phyloP scores from a whole-genome alignment of 768 basidiomycete genomes.

The Rubroboletus pulcherrimus region DNA sequence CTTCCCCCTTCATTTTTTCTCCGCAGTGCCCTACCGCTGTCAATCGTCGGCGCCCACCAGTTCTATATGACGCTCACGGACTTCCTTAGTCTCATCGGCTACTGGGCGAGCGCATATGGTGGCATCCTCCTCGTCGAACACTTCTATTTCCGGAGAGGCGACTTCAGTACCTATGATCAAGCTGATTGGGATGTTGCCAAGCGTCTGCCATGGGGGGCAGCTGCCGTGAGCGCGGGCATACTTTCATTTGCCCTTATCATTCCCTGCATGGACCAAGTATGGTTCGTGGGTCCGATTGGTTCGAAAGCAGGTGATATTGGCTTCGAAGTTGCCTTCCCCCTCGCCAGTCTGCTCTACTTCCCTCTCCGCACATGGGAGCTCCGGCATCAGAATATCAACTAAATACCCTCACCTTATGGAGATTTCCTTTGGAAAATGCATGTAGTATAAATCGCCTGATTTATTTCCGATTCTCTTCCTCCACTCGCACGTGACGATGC shows the following conservation, averaged over 20 bases:
- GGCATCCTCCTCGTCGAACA: constrained; percentile 66
- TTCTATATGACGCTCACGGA: constrained; percentile 65
- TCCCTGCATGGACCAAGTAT: constrained; percentile 67
- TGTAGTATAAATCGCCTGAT: constrained; percentile 7
- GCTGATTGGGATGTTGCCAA: constrained; percentile 48
- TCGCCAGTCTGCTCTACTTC: constrained; percentile 47
- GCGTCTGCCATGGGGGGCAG: constrained; percentile 57
- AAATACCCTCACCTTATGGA: neutral
- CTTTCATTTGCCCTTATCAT: constrained; percentile 55
- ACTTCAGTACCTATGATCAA: constrained; percentile 47
- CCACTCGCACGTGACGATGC: neutral
- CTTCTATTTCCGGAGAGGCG: constrained; percentile 52
- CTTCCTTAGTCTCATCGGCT: constrained; percentile 67
- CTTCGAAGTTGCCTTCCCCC: constrained; percentile 54
- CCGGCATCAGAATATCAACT: constrained; percentile 27
- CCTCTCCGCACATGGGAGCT: constrained; percentile 53
- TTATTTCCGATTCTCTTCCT: neutral
- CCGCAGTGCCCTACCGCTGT: constrained; percentile 57
- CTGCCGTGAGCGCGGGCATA: constrained; percentile 51
- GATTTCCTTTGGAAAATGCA: constrained; percentile 1
- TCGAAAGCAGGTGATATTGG: constrained; percentile 65
- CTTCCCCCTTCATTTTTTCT: neutral
- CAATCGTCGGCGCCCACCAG: constrained; percentile 63
- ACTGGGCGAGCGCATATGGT: constrained; percentile 56
- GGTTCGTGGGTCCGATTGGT: constrained; percentile 70